These are phyloP conservation scores for Aureobasidium vineae DNA, from an alignment of 2,329 filamentous ascomycete genomes.

Conservation along the genomic window DNA sequence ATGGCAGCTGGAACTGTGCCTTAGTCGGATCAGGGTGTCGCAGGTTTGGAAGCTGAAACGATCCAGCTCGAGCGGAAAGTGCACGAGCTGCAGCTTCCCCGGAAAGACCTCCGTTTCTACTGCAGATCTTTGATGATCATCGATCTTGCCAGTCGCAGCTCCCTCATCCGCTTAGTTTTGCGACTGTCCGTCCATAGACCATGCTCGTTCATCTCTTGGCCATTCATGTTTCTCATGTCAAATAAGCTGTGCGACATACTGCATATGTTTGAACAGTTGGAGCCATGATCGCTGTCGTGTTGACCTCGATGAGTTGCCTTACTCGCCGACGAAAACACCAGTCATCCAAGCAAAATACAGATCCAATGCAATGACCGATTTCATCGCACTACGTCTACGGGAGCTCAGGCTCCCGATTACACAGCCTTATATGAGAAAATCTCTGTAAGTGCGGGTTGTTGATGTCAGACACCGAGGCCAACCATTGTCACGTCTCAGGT, in stretches of 20 bases:
- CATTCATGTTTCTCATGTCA: background rate
- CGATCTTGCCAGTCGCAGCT: slow-evolving; percentile 6
- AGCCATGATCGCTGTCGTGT: background rate
- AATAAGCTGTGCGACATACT: too few relatives aligned
- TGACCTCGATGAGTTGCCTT: background rate
- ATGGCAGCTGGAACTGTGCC: slow-evolving; percentile 2
- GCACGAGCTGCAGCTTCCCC: slow-evolving; percentile 8
- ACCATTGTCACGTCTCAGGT: slow-evolving; percentile 23
- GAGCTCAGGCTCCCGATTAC: background rate
- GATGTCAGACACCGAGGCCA: slow-evolving; percentile 18
- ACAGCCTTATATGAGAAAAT: background rate
- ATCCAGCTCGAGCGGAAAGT: background rate
- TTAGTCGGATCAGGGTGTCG: background rate
- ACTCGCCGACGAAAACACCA: background rate
- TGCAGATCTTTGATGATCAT: slow-evolving; percentile 15
- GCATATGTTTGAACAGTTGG: background rate
- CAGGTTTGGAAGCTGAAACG: slow-evolving; percentile 14
- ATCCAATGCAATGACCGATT: background rate
- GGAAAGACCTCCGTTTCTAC: background rate
- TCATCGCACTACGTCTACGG: background rate
- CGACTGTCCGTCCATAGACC: background rate
- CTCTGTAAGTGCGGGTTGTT: slow-evolving; percentile 1
- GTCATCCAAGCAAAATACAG: background rate
- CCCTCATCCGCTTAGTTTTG: background rate
- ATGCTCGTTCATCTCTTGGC: too few relatives aligned